Evolutionary conservation across 148 eudicot species (phyloP), one percentile per base, ranked within the genome.

Genomic region (Mesembryanthemum crystallinum): DNA sequence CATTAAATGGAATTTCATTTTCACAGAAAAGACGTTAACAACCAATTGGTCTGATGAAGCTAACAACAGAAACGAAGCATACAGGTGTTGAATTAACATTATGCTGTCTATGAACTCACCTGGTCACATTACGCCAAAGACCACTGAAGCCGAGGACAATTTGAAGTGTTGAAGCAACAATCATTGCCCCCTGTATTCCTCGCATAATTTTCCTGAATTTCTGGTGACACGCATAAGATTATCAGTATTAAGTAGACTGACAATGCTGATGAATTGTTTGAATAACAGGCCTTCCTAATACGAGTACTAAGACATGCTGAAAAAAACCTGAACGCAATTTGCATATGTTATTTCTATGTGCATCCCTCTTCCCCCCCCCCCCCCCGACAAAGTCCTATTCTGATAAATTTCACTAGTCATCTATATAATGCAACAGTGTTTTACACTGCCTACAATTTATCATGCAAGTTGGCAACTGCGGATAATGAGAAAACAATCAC

Each of bases 141-240:
- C 99, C 99, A 84, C 99, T 96, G 83, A 92, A 92, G 77, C 99
- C 99, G 7, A 96, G 88, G 72, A 92, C 94, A 52, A 96, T 96
- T 74, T 96, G 99, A 86, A 92, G 88, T 21, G 90, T 82, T 61
- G 99, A 96, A 78, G 99, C 99, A 71, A 96, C 88, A 81, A 96
- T 96, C 60, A 92, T 84, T 27, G 98, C 98, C 75, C 99, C 99
- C 71, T 96, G 99, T 55, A 87, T 91, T 49, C 90, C 99, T 64
- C 90, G 88, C 93, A 96, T 92, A 64, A 80, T 87, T 77, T 75
- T 85, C 83, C 82, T 86, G 86, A 96, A 96, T 85, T 86, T 89
- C 99, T 96, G 89, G 42, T 54, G 67, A 70, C n/a, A 28, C 43
- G 69, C 43, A 64, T 30, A 29, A 74, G 51, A 37, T 67, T 52